Conservation (phyloP, 2,329 filamentous ascomycete species). For the Xylariaceae sp. region DNA sequence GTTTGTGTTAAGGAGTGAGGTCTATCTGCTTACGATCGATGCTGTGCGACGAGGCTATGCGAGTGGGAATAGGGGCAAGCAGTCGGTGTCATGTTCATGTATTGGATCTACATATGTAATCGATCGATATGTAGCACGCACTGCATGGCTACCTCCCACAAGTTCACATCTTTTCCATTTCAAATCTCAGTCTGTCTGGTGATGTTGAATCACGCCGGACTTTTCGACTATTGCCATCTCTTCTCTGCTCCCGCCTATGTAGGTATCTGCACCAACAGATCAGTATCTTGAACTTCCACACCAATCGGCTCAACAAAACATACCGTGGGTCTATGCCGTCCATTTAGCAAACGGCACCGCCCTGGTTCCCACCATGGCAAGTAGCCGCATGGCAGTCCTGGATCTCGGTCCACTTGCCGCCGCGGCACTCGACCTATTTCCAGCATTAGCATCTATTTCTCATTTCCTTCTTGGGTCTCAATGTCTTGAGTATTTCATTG, state of each 20-base stretch:
- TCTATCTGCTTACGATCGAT: background rate
- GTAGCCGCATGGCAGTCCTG: conserved; percentile 9
- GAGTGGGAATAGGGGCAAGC: background rate
- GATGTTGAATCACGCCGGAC: background rate
- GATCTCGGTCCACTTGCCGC: conserved; percentile 16
- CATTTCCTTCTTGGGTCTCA: background rate
- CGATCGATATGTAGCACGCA: background rate
- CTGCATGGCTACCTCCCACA: too few species aligned
- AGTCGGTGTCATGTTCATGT: background rate
- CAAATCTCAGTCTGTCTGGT: background rate
- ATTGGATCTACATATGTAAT: background rate
- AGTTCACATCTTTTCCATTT: too few species aligned
- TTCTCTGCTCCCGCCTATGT: too few species aligned
- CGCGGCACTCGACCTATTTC: conserved; percentile 14
- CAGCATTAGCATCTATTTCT: background rate
- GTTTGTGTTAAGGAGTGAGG: background rate
- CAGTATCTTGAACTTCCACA: too few species aligned
- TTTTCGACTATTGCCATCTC: too few species aligned
- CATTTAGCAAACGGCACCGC: conserved; percentile 9
- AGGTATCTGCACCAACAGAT: too few species aligned
- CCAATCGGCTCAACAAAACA: background rate
- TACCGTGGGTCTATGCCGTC: background rate
- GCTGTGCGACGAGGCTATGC: too few species aligned
- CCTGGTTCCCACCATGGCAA: conserved; percentile 17
- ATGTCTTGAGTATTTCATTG: background rate